Evolutionary conservation across 208 protist genomes (phyloP).

Genomic region (Entamoeba invadens): DNA sequence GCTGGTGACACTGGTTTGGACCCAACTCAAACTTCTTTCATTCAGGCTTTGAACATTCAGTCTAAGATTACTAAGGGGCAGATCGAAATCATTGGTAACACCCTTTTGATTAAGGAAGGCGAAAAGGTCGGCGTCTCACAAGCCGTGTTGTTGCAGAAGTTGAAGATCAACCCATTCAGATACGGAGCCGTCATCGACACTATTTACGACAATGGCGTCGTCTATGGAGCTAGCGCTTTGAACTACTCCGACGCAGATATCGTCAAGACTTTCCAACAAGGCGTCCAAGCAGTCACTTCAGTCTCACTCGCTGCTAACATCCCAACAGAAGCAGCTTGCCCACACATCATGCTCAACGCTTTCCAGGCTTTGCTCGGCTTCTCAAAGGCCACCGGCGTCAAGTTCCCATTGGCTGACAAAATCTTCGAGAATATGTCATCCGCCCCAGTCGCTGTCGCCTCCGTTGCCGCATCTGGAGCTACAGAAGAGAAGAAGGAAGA

Average conservation of each 20-base stretch:
- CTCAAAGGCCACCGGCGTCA: conserved; percentile 67
- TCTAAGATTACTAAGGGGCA: conserved; percentile 93
- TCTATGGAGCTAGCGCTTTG: conserved; percentile 74
- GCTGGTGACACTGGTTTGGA: conserved; percentile 82
- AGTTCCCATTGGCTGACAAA: conserved; percentile 56
- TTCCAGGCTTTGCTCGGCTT: conserved; percentile 88
- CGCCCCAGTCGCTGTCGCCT: conserved; percentile 44
- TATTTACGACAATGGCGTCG: conserved; percentile 77
- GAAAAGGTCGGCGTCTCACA: conserved; percentile 79
- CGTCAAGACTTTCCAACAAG: conserved; percentile 57
- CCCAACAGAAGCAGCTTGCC: conserved; percentile 72
- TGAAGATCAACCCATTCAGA: conserved; percentile 93
- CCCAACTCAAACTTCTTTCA: conserved; percentile 88
- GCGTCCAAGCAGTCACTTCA: conserved; percentile 67
- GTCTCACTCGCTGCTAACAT: conserved; percentile 77
- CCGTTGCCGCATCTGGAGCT: conserved; percentile 28
- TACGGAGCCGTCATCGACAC: conserved; percentile 72
- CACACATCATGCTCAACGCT: conserved; percentile 73
- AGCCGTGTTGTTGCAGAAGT: conserved; percentile 80
- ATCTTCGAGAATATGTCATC: conserved; percentile 56
- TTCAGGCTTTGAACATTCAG: conserved; percentile 92
- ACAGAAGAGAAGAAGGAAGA: conserved; percentile 26
- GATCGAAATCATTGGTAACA: conserved; percentile 89
- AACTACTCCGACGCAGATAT: conserved; percentile 73
- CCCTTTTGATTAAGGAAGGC: conserved; percentile 73